A percentile compares a stretch with the other conserved stretches of the same genome.
phyloP scores from a whole-genome alignment of 208 protist genomes.

The Trypanosoma caninum region DNA sequence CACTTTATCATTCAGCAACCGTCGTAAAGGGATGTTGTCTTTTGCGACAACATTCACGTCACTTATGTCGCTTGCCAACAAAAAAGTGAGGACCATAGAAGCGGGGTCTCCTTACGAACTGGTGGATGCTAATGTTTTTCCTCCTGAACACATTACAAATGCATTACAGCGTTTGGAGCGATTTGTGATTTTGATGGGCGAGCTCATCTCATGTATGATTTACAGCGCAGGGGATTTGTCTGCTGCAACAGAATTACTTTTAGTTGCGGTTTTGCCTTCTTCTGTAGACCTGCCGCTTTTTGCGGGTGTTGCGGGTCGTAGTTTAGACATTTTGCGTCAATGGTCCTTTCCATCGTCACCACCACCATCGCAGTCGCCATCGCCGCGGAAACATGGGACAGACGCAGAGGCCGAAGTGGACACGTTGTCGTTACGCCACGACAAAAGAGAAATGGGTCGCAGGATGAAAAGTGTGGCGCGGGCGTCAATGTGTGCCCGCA shows the following conservation, averaged over 20 bases:
- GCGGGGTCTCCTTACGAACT: neutral
- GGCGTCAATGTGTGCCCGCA: constrained; percentile 44
- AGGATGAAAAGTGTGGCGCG: constrained; percentile 38
- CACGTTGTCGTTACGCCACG: neutral
- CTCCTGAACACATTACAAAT: constrained; percentile 17
- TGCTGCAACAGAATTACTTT: constrained; percentile 37
- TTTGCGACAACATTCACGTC: constrained; percentile 29
- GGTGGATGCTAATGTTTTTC: neutral
- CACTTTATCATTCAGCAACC: neutral
- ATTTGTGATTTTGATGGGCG: constrained; percentile 34
- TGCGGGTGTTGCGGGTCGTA: constrained; percentile 36
- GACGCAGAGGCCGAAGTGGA: neutral
- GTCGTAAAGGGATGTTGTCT: constrained; percentile 33
- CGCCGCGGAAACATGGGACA: neutral
- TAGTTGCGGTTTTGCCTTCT: constrained; percentile 34
- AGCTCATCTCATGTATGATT: constrained; percentile 40
- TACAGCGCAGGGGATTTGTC: constrained; percentile 30
- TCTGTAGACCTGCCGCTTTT: constrained; percentile 35
- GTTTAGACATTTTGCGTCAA: constrained; percentile 38
- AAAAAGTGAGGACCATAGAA: constrained; percentile 18
- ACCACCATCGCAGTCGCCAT: neutral
- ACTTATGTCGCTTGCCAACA: constrained; percentile 25
- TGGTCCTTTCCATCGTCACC: constrained; percentile 22
- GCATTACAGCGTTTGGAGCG: constrained; percentile 41
- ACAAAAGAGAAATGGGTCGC: constrained; percentile 8